phyloP scores from a whole-genome alignment of 176 grass and related monocot species.

The Triticum dicoccoides region DNA sequence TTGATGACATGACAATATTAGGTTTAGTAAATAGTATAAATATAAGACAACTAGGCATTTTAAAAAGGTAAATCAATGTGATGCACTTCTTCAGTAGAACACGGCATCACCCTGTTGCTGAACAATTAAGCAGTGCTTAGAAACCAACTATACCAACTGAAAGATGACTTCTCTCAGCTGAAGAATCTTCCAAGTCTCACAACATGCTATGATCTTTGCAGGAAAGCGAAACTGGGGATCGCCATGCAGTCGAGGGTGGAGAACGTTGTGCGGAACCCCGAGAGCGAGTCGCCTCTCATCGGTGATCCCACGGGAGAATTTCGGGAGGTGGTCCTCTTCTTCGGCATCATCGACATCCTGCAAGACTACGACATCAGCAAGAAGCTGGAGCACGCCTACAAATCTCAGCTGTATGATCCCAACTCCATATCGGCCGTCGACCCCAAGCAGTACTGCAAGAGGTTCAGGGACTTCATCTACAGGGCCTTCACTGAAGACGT shows the following conservation, averaged over 20 bases:
- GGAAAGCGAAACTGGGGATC: slow-evolving; percentile 65
- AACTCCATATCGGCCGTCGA: slow-evolving; percentile 66
- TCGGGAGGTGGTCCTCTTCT: slow-evolving; percentile 68
- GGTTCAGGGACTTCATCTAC: slow-evolving; percentile 85
- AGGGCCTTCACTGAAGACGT: slow-evolving; percentile 52
- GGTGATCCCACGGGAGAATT: slow-evolving; percentile 78
- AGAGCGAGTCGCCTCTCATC: slow-evolving; percentile 41
- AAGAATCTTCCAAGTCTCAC: not conserved
- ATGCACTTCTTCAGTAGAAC: not conserved
- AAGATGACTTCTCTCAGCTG: not conserved
- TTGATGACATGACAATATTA: not conserved
- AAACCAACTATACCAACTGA: not conserved
- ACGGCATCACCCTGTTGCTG: not conserved
- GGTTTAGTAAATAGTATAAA: not conserved
- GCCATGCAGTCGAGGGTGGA: slow-evolving; percentile 85
- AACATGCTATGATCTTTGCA: slow-evolving; percentile 23
- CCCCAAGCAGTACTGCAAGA: slow-evolving; percentile 62
- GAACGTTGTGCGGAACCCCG: slow-evolving; percentile 45
- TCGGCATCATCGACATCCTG: slow-evolving; percentile 90
- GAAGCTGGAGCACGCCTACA: slow-evolving; percentile 90
- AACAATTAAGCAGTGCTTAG: not conserved
- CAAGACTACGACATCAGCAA: slow-evolving; percentile 93
- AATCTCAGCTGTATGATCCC: slow-evolving; percentile 69
- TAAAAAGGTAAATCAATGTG: not conserved
- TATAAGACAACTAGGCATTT: not conserved